Evolutionary conservation across 495 filamentous ascomycete genomes (phyloP), one percentile per base, ranked within the genome.

Genomic region (Aspergillus mulundensis): DNA sequence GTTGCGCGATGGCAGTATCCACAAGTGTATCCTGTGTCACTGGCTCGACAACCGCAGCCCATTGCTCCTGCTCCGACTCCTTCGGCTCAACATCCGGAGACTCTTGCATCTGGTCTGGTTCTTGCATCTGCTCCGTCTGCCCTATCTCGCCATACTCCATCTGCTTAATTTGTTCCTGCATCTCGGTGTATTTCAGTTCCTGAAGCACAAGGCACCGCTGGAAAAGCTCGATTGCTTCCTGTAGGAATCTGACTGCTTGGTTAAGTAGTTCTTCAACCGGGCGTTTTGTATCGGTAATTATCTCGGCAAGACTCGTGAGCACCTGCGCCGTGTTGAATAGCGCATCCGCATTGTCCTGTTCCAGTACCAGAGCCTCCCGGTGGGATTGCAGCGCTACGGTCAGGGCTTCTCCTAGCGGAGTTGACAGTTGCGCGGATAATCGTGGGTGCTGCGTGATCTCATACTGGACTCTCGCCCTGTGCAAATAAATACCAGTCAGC

Each of bases 281-380:
- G 15, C 66, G 67, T 54, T 74, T 77, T 25, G 67, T 70, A 39
- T 85, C 81, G 2, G 76, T 67, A 5, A 85, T 64, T 3, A 68
- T 69, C 68, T 89, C 86, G 6, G 81, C 83, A 20, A 88, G 66
- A 59, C 81, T 85, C 3, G 80, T 84, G 16, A 88, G 72, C 10
- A 87, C 82, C 70, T 88, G 86, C 10, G 75, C 82, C 10, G 80
- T 85, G 62, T 90, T 90, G 74, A 88, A 89, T 10, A 87, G 69
- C 10, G 77, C 74, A 69, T 89, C 84, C 2, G 84, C 70, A 70
- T 86, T 87, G 21, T 84, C 75, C 58, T 81, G 75, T 25, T 84
- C 73, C 47, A 89, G 66, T 5, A 56, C 61, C 12, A 87, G 66
- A 3, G 85, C 86, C 52, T 75, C 74, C 48, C 79, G 74, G 66